Percentiles rank a stretch among this genome's conserved stretches.
Conservation (phyloP, 306 rosid genomes). For the Prunus padus region DNA sequence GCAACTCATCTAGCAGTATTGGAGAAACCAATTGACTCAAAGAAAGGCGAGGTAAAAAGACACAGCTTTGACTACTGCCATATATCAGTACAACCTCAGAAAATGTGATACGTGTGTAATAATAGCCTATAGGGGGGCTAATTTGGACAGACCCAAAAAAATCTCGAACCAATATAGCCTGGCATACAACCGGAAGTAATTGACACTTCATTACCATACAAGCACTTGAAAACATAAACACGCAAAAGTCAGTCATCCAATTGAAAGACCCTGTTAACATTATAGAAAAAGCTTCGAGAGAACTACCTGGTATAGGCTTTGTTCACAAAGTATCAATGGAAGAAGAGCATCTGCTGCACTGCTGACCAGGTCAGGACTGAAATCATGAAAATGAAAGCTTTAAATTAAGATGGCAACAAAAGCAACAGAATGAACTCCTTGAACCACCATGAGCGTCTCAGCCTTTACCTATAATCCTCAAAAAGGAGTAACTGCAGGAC, state of each 20-base stretch:
- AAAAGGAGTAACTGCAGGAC: conserved; percentile 83
- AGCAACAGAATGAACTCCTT: neutral
- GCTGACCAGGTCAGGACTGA: conserved; percentile 81
- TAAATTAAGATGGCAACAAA: conserved; percentile 9
- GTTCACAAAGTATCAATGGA: conserved; percentile 87
- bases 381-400: conserved; percentile 21
- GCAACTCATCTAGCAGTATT: too few species aligned
- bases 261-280: neutral
- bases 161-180: too few species aligned
- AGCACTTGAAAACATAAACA: neutral
- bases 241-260: neutral
- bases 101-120: too few species aligned
- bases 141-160: too few species aligned
- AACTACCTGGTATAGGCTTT: conserved; percentile 76
- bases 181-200: too few species aligned
- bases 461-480: conserved; percentile 77
- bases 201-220: neutral
- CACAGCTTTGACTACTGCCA: too few species aligned
- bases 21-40: too few species aligned
- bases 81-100: too few species aligned
- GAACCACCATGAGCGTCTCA: neutral
- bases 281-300: neutral
- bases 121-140: too few species aligned
- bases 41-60: too few species aligned
- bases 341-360: conserved; percentile 98